phyloP scores from a whole-genome alignment of 768 basidiomycete species.

The Psilocybe sp. region DNA sequence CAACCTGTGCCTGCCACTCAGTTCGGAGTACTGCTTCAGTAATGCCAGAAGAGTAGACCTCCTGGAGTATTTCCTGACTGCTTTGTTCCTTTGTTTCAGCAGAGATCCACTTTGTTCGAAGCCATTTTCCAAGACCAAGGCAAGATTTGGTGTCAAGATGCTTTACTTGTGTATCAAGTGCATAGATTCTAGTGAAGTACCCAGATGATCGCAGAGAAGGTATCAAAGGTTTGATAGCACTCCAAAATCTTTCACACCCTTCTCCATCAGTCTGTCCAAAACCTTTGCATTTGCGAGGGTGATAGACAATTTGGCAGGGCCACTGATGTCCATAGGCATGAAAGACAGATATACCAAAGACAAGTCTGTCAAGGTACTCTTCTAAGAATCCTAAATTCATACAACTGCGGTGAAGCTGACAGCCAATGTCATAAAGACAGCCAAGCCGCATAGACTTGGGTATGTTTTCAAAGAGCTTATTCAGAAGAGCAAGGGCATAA shows the following conservation, averaged over 20 bases:
- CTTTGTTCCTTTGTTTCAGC: too few relatives aligned
- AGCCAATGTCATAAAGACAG: too few relatives aligned
- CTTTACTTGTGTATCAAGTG: constrained; percentile 8
- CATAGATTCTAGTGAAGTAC: constrained; percentile 1
- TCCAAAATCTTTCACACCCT: constrained; percentile 32
- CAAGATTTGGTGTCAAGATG: constrained; percentile 1
- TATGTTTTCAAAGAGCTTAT: constrained; percentile 28
- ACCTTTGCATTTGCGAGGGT: constrained; percentile 27
- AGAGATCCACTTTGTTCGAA: too few relatives aligned
- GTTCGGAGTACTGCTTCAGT: too few relatives aligned
- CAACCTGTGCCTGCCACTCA: too few relatives aligned
- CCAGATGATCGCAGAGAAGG: neutral
- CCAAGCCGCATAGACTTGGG: constrained; percentile 15
- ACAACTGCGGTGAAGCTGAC: too few relatives aligned
- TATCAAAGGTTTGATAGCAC: constrained; percentile 16
- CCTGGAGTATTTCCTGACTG: too few relatives aligned
- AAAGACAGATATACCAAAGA: constrained; percentile 30
- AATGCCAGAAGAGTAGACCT: too few relatives aligned
- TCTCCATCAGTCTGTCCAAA: constrained; percentile 25
- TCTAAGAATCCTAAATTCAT: constrained; percentile 21
- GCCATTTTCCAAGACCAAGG: too few relatives aligned
- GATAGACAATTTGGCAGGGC: constrained; percentile 33
- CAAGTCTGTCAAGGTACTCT: constrained; percentile 16
- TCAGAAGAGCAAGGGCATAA: constrained; percentile 26
- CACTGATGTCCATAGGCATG: constrained; percentile 38